A percentile compares a stretch with the other conserved stretches of the same genome.
Evolutionary conservation across 352 stramenopile genomes (phyloP).

Genomic region (Phytophthora pluvialis): DNA sequence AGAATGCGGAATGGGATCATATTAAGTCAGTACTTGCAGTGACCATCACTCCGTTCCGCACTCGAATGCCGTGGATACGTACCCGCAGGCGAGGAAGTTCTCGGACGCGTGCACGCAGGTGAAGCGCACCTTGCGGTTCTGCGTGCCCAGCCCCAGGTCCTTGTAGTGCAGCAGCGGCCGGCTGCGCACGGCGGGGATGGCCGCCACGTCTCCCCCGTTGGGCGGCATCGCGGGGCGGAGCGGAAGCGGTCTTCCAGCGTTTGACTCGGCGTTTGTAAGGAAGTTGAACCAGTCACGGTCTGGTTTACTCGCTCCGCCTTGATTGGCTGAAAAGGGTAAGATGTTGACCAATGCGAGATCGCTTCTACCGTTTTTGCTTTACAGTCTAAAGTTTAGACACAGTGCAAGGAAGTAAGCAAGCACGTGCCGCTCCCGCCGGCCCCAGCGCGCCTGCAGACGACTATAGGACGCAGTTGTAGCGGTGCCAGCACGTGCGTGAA

Average conservation of each 20-base stretch:
- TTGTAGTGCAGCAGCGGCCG: conserved; percentile 78
- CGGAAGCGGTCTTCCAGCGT: neutral
- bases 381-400: neutral
- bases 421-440: neutral
- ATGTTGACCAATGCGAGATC: conserved; percentile 6
- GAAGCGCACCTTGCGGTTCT: conserved; percentile 74
- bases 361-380: neutral
- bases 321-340: conserved; percentile 6
- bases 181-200: conserved; percentile 34
- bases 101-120: conserved; percentile 87
- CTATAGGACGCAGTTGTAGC: neutral
- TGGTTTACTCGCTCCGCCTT: neutral
- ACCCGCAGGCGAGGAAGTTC: conserved; percentile 88
- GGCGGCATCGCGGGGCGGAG: conserved; percentile 24
- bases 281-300: conserved; percentile 7
- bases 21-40: conserved; percentile 31
- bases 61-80: conserved; percentile 21
- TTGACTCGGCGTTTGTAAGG: conserved; percentile 18
- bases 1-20: conserved; percentile 17
- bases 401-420: conserved; percentile 7
- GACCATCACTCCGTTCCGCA: conserved; percentile 34
- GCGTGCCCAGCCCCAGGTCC: conserved; percentile 58
- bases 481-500: neutral
- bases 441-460: neutral
- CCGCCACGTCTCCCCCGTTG: conserved; percentile 19